Conservation (phyloP, 495 filamentous ascomycete species). For the Talaromyces ruber region DNA sequence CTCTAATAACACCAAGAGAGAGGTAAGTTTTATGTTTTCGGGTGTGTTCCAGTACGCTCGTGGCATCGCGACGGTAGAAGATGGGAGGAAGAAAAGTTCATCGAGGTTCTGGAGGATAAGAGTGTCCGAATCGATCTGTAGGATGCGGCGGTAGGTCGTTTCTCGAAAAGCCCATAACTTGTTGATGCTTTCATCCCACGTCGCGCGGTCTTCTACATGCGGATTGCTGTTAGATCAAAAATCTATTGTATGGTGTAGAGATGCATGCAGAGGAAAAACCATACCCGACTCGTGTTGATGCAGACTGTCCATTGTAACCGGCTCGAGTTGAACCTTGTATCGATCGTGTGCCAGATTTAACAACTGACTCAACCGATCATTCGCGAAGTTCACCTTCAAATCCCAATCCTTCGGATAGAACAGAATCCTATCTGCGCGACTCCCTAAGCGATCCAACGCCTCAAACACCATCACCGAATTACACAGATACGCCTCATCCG, state of each 20-base stretch:
- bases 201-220: conserved; percentile 12
- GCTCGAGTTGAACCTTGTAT: conserved; percentile 53
- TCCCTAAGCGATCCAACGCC: conserved; percentile 48
- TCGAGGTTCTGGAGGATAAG: conserved; percentile 58
- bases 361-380: conserved; percentile 43
- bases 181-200: conserved; percentile 57
- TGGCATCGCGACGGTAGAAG: conserved; percentile 51
- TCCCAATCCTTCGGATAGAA: conserved; percentile 57
- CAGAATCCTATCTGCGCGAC: conserved; percentile 56
- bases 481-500: conserved; percentile 59
- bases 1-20: conserved; percentile 55
- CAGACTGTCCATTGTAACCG: conserved; percentile 48
- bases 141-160: conserved; percentile 56
- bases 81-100: conserved; percentile 66
- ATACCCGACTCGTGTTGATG: conserved; percentile 29
- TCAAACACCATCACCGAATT: conserved; percentile 73
- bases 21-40: conserved; percentile 43
- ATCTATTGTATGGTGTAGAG: background rate
- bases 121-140: conserved; percentile 62
- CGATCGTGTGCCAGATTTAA: conserved; percentile 49
- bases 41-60: conserved; percentile 64
- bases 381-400: conserved; percentile 24
- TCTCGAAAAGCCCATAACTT: conserved; percentile 67
- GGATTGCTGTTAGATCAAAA: background rate
- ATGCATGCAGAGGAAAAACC: background rate